A percentile compares a stretch with the other conserved stretches of the same genome.
Evolutionary conservation across 805 yeast species (phyloP).

Genomic region (Osmozyma mogii): DNA sequence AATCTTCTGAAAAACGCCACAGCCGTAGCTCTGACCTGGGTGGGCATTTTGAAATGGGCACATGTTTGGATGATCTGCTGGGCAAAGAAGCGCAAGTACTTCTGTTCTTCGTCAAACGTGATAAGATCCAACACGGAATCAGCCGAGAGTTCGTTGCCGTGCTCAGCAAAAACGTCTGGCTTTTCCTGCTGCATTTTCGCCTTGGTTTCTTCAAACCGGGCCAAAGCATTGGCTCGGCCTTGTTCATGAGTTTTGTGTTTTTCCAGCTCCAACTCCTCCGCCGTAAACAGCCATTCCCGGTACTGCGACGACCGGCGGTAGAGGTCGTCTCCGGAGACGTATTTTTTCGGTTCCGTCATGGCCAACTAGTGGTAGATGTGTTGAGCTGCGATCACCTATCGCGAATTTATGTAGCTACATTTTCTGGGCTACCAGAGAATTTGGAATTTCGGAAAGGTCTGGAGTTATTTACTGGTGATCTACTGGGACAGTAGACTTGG

Average conservation of each 20-base stretch:
- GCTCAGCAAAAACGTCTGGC: conserved; percentile 22
- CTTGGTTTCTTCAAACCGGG: conserved; percentile 20
- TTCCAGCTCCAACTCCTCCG: conserved; percentile 42
- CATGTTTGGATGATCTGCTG: conserved; percentile 66
- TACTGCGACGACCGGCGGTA: conserved; percentile 84
- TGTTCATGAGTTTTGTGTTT: conserved; percentile 45
- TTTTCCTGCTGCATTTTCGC: conserved; percentile 12
- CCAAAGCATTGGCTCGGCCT: conserved; percentile 37
- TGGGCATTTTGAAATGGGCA: conserved; percentile 68
- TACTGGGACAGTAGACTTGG: no score
- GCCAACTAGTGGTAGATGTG: no score
- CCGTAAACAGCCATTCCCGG: conserved; percentile 76
- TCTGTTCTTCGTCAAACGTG: conserved; percentile 60
- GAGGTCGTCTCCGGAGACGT: conserved; percentile 77
- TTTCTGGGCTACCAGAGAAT: no score
- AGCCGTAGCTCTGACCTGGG: conserved; percentile 86
- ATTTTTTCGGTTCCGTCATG: no score
- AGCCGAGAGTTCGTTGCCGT: conserved; percentile 21
- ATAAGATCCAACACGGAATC: conserved; percentile 37
- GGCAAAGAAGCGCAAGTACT: conserved; percentile 62
- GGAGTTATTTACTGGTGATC: no score
- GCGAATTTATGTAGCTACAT: no score
- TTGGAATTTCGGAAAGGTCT: no score
- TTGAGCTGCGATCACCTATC: no score
- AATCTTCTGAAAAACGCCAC: conserved; percentile 74